Evolutionary conservation across 75 land plant species (phyloP).

Genomic region (Picea sitchensis): DNA sequence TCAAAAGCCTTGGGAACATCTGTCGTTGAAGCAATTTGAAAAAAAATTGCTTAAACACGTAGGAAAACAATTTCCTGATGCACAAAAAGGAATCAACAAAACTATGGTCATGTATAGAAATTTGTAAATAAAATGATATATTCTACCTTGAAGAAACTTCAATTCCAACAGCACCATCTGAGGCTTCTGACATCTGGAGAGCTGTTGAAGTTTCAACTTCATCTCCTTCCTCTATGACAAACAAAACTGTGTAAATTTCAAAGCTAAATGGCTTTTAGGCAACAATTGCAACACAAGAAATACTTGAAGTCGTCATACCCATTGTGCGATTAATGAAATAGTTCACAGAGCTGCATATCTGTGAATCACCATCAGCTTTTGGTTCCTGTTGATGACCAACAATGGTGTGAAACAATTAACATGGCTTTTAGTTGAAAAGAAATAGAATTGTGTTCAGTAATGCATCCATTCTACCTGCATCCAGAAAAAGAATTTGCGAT

Average conservation of each 20-base stretch:
- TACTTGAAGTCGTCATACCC: constrained; percentile 36
- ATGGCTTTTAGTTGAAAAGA: constrained; percentile 1
- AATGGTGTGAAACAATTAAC: neutral
- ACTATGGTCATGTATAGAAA: neutral
- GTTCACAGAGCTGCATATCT: constrained; percentile 69
- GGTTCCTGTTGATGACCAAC: constrained; percentile 59
- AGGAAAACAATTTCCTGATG: neutral
- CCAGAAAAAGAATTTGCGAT: constrained; percentile 89
- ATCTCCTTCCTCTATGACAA: constrained; percentile 38
- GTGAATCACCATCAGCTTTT: constrained; percentile 55
- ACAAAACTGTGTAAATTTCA: neutral
- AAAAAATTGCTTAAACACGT: neutral
- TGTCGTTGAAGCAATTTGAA: neutral
- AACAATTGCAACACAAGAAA: constrained; percentile 4
- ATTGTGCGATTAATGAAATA: constrained; percentile 63
- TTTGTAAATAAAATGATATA: neutral
- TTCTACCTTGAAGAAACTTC: constrained; percentile 61
- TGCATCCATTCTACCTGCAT: constrained; percentile 67
- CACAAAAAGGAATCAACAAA: neutral
- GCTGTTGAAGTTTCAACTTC: constrained; percentile 55
- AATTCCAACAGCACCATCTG: constrained; percentile 61
- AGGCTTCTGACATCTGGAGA: constrained; percentile 34
- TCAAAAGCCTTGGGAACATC: neutral
- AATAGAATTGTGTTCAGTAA: neutral
- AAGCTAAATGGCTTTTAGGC: neutral